Conservation (phyloP, 305 asterid genomes). For the Fraxinus nigra region DNA sequence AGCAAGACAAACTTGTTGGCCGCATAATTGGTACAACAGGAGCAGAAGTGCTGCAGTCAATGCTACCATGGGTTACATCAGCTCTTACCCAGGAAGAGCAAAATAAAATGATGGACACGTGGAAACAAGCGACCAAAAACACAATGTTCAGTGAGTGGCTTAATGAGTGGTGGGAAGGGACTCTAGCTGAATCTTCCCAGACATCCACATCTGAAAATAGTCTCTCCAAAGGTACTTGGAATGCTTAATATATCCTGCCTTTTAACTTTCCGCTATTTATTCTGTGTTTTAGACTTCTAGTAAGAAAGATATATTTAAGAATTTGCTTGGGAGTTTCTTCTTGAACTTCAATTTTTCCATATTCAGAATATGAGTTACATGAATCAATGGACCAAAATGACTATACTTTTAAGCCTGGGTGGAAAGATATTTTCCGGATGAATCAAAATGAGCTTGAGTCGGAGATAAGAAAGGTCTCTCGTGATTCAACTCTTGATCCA, state of each 20-base stretch:
- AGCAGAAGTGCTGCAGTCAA: slow-evolving; percentile 95
- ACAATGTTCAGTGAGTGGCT: slow-evolving; percentile 99
- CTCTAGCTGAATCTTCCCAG: slow-evolving; percentile 46
- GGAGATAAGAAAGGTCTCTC: slow-evolving; percentile 92
- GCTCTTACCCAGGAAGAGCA: slow-evolving; percentile 98
- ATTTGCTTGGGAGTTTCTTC: slow-evolving; percentile 15
- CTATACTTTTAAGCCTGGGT: slow-evolving; percentile 88
- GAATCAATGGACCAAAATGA: slow-evolving; percentile 76
- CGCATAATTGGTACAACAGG: slow-evolving; percentile 97
- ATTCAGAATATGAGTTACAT: slow-evolving; percentile 57
- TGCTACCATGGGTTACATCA: slow-evolving; percentile 98
- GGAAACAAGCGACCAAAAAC: slow-evolving; percentile 93
- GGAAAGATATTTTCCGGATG: slow-evolving; percentile 97
- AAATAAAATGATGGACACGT: slow-evolving; percentile 91
- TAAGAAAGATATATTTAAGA: slow-evolving; percentile 2
- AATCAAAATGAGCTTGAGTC: slow-evolving; percentile 98
- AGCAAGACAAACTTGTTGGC: slow-evolving; percentile 93
- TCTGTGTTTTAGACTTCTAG: slow-evolving; percentile 8
- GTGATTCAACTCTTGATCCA: slow-evolving; percentile 92
- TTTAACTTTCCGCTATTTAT: slow-evolving; percentile 4
- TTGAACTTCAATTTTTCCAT: slow-evolving; percentile 17
- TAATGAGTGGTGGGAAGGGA: slow-evolving; percentile 96
- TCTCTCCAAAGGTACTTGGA: slow-evolving; percentile 52
- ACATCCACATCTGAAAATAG: slow-evolving; percentile 48
- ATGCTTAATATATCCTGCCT: slow-evolving; percentile 8